Evolutionary conservation across 495 filamentous ascomycete genomes (phyloP).

Genomic region (Aspergillus baeticus): DNA sequence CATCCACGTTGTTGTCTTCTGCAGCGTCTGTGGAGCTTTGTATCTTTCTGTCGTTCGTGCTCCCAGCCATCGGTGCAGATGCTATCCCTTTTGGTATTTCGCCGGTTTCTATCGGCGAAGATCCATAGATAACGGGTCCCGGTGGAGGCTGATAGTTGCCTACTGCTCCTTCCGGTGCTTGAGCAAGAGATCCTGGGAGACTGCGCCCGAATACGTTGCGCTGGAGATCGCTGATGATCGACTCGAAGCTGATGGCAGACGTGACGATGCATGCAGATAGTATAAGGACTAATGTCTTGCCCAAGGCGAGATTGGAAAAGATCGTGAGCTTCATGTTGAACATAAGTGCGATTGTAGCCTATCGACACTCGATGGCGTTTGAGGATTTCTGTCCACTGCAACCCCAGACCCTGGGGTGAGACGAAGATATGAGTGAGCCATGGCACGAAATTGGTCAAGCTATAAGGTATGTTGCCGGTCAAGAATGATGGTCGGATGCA

Average conservation of each 20-base stretch:
- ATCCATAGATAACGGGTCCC: slow-evolving; percentile 6
- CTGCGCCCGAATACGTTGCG: slow-evolving; percentile 13
- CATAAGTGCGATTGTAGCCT: not conserved
- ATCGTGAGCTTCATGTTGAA: slow-evolving; percentile 10
- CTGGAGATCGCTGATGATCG: slow-evolving; percentile 1
- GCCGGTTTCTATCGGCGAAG: not conserved
- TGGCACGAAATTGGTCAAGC: not conserved
- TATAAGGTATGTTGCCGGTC: not conserved
- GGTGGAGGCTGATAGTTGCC: slow-evolving; percentile 21
- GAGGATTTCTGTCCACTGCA: not conserved
- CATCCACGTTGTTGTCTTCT: not conserved
- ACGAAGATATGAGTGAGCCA: not conserved
- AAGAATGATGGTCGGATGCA: not conserved
- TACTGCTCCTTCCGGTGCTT: slow-evolving; percentile 20
- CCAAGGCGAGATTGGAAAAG: not conserved
- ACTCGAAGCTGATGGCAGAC: slow-evolving; percentile 10
- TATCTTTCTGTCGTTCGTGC: not conserved
- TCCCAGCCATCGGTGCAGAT: not conserved
- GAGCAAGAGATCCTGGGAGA: slow-evolving; percentile 20
- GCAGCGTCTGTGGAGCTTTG: not conserved
- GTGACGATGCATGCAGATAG: slow-evolving; percentile 10
- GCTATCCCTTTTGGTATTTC: not conserved
- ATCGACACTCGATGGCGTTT: too few species aligned
- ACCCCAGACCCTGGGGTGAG: not conserved
- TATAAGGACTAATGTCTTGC: slow-evolving; percentile 2